Evolutionary conservation across 306 rosid genomes (phyloP), one percentile per base, ranked within the genome.

Genomic region (Argentina anserina): DNA sequence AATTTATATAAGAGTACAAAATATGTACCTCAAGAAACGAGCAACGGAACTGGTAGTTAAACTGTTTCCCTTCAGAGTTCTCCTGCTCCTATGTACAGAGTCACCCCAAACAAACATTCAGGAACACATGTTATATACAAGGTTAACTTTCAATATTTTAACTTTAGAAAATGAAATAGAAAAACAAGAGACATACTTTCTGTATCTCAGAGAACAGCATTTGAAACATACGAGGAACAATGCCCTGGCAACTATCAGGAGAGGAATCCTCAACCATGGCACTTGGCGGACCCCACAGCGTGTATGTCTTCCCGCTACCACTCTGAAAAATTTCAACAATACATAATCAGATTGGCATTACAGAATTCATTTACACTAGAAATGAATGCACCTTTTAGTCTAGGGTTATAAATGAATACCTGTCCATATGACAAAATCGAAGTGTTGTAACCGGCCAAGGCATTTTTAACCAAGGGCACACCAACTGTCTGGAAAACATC

Each of bases 201-300:
- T 88, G 89, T 58, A 91, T 96, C 85, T 89, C 97, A 5, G 89
- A 79, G 68, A 94, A 87, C 58, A 94, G 67, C 96, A 88, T 83
- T 75, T 77, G 88, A 81, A 91, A 82, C 75, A 91, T 78, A 68
- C 97, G 91, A 75, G 97, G 96, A 76, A 77, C 97, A 77, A 94
- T 79, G 70, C 99, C 99, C 80, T 80, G 95, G 69, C 65, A 84
- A 72, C 91, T 85, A 9, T 17, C 59, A 49, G 61, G 46, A 28
- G 84, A 86, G 26, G 90, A 82, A 70, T 82, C 90, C 80, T 89
- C 97, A 78, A 87, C 89, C 87, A 90, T 86, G 60, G 97, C 91
- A 15, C 95, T 94, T 7, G 85, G 92, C 0, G 96, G 90, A 83
- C 99, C 99, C 97, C 99, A 94, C 86, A 94, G 87, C 17, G 99